These are phyloP conservation scores for Coelastrella sp. DNA, from an alignment of 139 green algal species.

Conservation along the genomic window DNA sequence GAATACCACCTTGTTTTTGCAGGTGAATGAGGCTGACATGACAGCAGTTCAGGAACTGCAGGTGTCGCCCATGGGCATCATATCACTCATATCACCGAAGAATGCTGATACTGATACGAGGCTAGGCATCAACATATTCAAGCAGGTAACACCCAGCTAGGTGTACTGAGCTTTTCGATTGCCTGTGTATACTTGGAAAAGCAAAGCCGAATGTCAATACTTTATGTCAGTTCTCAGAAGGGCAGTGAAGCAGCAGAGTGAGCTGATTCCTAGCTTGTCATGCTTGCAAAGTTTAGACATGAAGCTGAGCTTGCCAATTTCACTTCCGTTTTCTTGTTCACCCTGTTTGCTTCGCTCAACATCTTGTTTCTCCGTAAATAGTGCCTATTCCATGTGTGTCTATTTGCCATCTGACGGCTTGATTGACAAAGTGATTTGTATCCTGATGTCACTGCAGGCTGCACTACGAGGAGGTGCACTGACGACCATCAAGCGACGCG, in stretches of 20 bases:
- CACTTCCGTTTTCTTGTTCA: too few relatives aligned
- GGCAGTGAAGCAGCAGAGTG: too few relatives aligned
- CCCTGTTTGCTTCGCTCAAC: too few relatives aligned
- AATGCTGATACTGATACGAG: slow-evolving; percentile 1
- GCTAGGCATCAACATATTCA: slow-evolving; percentile 21
- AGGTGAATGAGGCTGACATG: slow-evolving; percentile 32
- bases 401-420: too few relatives aligned
- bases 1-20: not conserved
- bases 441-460: slow-evolving; percentile 27
- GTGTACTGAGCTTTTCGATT: not conserved
- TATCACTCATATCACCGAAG: slow-evolving; percentile 50
- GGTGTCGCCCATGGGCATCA: slow-evolving; percentile 52
- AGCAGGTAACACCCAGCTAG: not conserved
- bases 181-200: not conserved
- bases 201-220: not conserved
- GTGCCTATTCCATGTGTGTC: too few relatives aligned
- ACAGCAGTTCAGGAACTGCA: slow-evolving; percentile 51
- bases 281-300: too few relatives aligned
- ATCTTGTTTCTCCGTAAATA: too few relatives aligned
- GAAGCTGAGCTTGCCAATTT: too few relatives aligned
- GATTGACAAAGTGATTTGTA: too few relatives aligned
- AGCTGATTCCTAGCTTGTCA: too few relatives aligned
- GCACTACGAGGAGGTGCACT: slow-evolving; percentile 45
- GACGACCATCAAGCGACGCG: not conserved
- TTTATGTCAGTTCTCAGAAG: too few relatives aligned